phyloP scores from a whole-genome alignment of 257 asterid genomes.

The Primulina tabacum region DNA sequence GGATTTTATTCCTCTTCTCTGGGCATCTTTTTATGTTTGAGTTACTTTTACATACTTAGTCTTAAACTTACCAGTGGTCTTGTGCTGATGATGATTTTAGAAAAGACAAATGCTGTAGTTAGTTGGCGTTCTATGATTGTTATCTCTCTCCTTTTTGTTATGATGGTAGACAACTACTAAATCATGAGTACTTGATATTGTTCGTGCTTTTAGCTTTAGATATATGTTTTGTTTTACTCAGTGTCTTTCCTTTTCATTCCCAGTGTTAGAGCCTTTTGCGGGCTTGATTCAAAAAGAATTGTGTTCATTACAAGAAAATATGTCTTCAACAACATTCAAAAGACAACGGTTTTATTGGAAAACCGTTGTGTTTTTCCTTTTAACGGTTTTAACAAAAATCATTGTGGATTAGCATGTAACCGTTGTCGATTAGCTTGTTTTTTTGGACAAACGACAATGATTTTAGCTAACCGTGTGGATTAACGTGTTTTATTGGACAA shows the following conservation, averaged over 20 bases:
- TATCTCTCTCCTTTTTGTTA: too few relatives aligned
- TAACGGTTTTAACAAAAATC: too few relatives aligned
- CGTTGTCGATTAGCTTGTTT: too few relatives aligned
- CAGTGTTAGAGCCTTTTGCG: conserved; percentile 87
- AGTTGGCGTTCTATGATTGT: conserved; percentile 73
- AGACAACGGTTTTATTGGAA: too few relatives aligned
- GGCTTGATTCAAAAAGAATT: conserved; percentile 54
- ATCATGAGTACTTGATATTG: conserved; percentile 9
- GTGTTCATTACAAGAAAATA: conserved; percentile 13
- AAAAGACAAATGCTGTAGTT: conserved; percentile 70
- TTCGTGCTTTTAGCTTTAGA: neutral
- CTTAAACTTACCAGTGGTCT: conserved; percentile 52
- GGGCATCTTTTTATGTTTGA: neutral
- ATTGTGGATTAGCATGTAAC: too few relatives aligned
- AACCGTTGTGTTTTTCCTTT: too few relatives aligned
- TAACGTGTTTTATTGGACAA: too few relatives aligned
- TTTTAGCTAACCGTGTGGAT: too few relatives aligned
- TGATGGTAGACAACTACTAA: neutral
- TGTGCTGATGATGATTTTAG: conserved; percentile 72
- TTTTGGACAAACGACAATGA: too few relatives aligned
- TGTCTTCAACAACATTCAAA: too few relatives aligned
- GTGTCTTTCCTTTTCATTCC: conserved; percentile 6
- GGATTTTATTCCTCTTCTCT: conserved; percentile 10
- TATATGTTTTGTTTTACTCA: neutral
- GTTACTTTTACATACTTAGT: neutral